These are phyloP conservation scores for Macroventuria anomochaeta DNA, from an alignment of 2,329 filamentous ascomycete genomes.

Conservation along the genomic window DNA sequence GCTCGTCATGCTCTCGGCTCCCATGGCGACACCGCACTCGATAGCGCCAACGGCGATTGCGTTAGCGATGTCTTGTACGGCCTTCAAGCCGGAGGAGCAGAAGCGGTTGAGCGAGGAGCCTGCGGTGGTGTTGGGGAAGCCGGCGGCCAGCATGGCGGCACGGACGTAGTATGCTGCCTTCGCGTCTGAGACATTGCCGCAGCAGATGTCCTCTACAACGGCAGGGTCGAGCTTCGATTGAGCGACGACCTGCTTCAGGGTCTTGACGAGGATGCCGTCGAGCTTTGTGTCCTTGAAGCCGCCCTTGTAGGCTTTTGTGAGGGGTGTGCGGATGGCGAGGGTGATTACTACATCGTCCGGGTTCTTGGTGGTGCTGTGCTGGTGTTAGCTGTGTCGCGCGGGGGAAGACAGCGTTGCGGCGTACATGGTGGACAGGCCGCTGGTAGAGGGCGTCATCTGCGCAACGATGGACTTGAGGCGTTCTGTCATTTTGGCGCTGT, in stretches of 20 bases:
- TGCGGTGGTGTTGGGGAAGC: conserved; percentile 87
- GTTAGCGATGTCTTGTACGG: conserved; percentile 92
- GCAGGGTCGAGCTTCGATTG: conserved; percentile 79
- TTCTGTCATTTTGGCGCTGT: conserved; percentile 61
- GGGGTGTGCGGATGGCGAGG: conserved; percentile 84
- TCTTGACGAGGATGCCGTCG: conserved; percentile 83
- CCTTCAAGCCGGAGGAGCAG: conserved; percentile 96
- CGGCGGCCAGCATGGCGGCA: conserved; percentile 85
- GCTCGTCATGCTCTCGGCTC: conserved; percentile 85
- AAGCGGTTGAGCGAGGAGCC: conserved; percentile 90
- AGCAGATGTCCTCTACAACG: conserved; percentile 85
- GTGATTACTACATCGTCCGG: conserved; percentile 97
- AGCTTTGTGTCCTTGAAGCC: conserved; percentile 93
- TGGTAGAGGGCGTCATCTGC: conserved; percentile 78
- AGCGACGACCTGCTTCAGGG: conserved; percentile 71
- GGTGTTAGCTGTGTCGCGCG: conserved; percentile 6
- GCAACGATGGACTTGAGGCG: conserved; percentile 86
- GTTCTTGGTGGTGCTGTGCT: conserved; percentile 81
- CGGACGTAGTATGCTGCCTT: conserved; percentile 92
- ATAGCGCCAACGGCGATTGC: conserved; percentile 82
- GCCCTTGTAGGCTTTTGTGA: conserved; percentile 88
- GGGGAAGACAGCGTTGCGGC: conserved; percentile 35
- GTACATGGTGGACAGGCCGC: conserved; percentile 78
- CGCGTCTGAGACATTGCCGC: conserved; percentile 87
- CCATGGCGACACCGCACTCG: conserved; percentile 84